These are phyloP conservation scores for Boeremia exigua DNA, from an alignment of 2,329 filamentous ascomycete species.

Conservation along the genomic window DNA sequence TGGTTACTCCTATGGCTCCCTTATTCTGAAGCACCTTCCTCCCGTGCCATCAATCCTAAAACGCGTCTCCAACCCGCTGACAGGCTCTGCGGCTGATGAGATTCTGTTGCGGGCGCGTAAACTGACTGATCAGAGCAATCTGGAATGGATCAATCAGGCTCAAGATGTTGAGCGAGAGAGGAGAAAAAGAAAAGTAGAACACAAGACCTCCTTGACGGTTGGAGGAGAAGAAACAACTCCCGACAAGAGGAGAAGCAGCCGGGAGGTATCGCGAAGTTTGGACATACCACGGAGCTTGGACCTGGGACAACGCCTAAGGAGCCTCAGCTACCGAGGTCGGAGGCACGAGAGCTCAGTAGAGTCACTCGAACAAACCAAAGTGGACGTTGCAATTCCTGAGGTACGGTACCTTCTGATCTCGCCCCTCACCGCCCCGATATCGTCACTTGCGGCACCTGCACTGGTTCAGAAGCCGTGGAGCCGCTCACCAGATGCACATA, in stretches of 20 bases:
- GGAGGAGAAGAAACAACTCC: slow-evolving; percentile 57
- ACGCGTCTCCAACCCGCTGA: slow-evolving; percentile 61
- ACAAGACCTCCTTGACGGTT: slow-evolving; percentile 43
- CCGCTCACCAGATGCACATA: slow-evolving; percentile 15
- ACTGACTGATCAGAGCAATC: slow-evolving; percentile 68
- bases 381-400: slow-evolving; percentile 24
- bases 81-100: slow-evolving; percentile 68
- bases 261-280: slow-evolving; percentile 45
- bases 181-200: slow-evolving; percentile 38
- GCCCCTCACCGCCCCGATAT: slow-evolving; percentile 54
- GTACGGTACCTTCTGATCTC: slow-evolving; percentile 55
- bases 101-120: slow-evolving; percentile 73
- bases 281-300: slow-evolving; percentile 47
- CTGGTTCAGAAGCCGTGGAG: slow-evolving; percentile 39
- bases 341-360: slow-evolving; percentile 13
- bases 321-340: slow-evolving; percentile 35
- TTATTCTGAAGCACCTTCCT: slow-evolving; percentile 78
- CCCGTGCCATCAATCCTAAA: slow-evolving; percentile 62
- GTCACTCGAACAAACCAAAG: slow-evolving; percentile 11
- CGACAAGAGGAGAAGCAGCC: slow-evolving; percentile 49
- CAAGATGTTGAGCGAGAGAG: slow-evolving; percentile 29
- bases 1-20: slow-evolving; percentile 90
- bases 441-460: slow-evolving; percentile 42
- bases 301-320: slow-evolving; percentile 32
- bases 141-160: slow-evolving; percentile 47